Percentiles rank a stretch among this genome's conserved stretches.
Evolutionary conservation across 2,329 filamentous ascomycete species (phyloP).

Genomic region (Ophiosphaerella korrae): DNA sequence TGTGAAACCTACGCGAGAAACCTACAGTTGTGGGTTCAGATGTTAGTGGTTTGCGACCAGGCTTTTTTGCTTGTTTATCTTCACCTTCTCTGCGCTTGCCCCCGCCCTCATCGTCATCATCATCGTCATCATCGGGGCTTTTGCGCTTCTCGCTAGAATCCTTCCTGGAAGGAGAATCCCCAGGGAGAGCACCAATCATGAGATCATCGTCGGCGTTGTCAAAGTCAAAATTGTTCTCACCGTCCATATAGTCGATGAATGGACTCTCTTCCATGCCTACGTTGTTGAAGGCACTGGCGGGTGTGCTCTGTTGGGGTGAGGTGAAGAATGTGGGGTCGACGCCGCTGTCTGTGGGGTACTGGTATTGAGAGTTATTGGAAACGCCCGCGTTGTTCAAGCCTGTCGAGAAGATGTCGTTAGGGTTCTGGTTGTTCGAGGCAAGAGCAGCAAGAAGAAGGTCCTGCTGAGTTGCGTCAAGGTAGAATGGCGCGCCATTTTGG

Average conservation of each 20-base stretch:
- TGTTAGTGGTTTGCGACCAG: conserved; percentile 91
- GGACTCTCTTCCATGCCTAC: conserved; percentile 70
- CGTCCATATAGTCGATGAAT: conserved; percentile 81
- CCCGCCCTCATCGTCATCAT: conserved; percentile 65
- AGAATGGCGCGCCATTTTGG: conserved; percentile 48
- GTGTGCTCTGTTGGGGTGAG: conserved; percentile 45
- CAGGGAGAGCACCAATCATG: conserved; percentile 79
- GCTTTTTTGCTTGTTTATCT: conserved; percentile 91
- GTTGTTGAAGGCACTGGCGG: conserved; percentile 57
- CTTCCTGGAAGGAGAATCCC: conserved; percentile 58
- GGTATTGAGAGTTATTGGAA: conserved; percentile 30
- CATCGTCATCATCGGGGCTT: conserved; percentile 72
- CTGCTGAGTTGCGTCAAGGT: conserved; percentile 55
- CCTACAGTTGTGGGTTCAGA: conserved; percentile 95
- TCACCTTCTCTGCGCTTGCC: conserved; percentile 81
- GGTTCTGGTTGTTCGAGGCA: conserved; percentile 51
- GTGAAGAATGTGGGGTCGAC: conserved; percentile 45
- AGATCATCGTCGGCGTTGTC: conserved; percentile 64
- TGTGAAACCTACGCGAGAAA: conserved; percentile 30
- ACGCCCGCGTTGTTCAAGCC: conserved; percentile 24
- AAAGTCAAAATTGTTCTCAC: conserved; percentile 77
- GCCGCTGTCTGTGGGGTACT: conserved; percentile 37
- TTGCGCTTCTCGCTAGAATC: conserved; percentile 65
- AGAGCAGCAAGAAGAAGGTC: conserved; percentile 55
- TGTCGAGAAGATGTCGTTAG: conserved; percentile 34